Evolutionary conservation across 495 filamentous ascomycete genomes (phyloP), one percentile per base, ranked within the genome.

Genomic region (Penicillium antarcticum): DNA sequence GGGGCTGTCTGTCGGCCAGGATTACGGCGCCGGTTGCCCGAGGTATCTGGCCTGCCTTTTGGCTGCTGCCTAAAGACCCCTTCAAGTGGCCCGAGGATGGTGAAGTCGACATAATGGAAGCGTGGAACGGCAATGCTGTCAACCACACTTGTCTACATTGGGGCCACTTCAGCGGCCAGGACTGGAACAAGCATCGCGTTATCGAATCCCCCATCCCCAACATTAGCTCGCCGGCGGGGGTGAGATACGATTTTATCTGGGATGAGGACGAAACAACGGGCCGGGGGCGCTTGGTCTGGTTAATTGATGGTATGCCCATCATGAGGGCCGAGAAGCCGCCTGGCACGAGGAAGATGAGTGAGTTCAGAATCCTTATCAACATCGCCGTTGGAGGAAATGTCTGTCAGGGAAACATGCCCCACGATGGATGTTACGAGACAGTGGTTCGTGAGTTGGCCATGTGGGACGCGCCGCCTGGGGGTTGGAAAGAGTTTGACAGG

Each of bases 51-150:
- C 61, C 61, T 41, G 61, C 61, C 24, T 65, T 65, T 57, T 65
- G 61, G 61, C 55, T 65, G 61, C 61, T 65, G 55, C 61, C 61
- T 56, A 62, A 65, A 59, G 61, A 65, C 39, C 61, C 61, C 44
- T 65, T 65, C 53, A 59, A 62, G 55, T 65, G 61, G 61, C 61
- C 61, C 21, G 58, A 62, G 43, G 61, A 65, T 45, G 61, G 61
- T n/a, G 61, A 65, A 52, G 29, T 65, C 24, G 61, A 65, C 38
- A 65, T 65, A 11, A 62, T 62, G 58, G 61, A 65, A 45, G 55
- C 52, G 21, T 65, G 61, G 61, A 65, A 65, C 23, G 58, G 61
- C 41, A 55, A 65, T 59, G 58, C 58, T 46, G 47, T 62, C 36
- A 65, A 65, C 44, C 61, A 65, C 38, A 57, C 58, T 21, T 65